Percentiles rank a stretch among this genome's conserved stretches.
Evolutionary conservation across 169 alveolate species (phyloP).

Genomic region (Eimeria tenella): DNA sequence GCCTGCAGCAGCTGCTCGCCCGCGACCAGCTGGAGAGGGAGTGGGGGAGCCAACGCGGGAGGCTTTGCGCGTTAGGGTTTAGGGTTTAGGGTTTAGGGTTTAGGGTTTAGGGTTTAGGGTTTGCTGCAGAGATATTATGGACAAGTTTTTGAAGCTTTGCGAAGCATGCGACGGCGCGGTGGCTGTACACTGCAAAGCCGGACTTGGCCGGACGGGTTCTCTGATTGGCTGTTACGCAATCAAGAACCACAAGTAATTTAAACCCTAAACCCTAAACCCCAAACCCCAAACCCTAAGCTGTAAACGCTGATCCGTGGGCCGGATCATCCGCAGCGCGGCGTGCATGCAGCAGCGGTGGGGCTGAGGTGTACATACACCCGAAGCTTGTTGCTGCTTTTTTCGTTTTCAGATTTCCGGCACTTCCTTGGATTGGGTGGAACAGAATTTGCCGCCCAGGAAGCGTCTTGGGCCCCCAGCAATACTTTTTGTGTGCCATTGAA

Average conservation of each 20-base stretch:
- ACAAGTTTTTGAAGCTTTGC: conserved; percentile 89
- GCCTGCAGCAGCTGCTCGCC: too few relatives aligned
- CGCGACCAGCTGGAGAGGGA: not conserved
- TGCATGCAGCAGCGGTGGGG: not conserved
- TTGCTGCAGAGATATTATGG: conserved; percentile 86
- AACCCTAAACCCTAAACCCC: not conserved
- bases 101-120: not conserved
- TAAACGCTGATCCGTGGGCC: not conserved
- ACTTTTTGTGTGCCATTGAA: conserved; percentile 82
- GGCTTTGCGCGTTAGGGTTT: not conserved
- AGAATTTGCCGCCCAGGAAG: conserved; percentile 96
- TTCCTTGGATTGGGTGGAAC: conserved; percentile 93
- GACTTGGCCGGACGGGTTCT: conserved; percentile 97
- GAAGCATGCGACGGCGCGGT: conserved; percentile 95
- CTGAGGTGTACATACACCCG: not conserved
- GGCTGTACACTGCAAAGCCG: conserved; percentile 98
- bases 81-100: not conserved
- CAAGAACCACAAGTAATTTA: conserved; percentile 86
- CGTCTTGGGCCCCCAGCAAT: conserved; percentile 96
- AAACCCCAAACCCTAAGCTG: too few relatives aligned
- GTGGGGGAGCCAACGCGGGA: too few relatives aligned
- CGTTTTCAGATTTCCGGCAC: conserved; percentile 90
- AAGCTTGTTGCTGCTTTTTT: not conserved
- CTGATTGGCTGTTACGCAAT: conserved; percentile 95
- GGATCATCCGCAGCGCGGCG: not conserved